Evolutionary conservation across 2,329 filamentous ascomycete species (phyloP).

Genomic region (Onygena corvina): DNA sequence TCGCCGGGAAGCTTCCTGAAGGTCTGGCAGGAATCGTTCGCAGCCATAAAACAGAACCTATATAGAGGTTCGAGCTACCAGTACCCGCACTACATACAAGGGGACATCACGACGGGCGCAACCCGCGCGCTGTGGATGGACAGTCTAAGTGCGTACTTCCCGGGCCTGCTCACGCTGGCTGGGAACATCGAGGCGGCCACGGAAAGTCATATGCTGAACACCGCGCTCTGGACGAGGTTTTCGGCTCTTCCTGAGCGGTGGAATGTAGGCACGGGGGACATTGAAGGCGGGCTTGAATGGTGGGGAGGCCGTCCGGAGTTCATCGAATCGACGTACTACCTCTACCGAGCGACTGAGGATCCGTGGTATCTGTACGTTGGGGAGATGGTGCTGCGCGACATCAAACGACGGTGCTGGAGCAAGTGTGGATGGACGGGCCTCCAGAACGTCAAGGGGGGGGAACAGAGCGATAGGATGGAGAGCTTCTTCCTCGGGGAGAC

Average conservation of each 20-base stretch:
- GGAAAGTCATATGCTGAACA: conserved; percentile 78
- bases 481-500: conserved; percentile 98
- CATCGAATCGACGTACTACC: conserved; percentile 88
- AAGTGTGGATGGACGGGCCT: conserved; percentile 88
- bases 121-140: conserved; percentile 90
- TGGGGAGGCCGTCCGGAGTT: conserved; percentile 95
- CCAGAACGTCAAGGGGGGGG: conserved; percentile 67
- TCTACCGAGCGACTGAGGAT: conserved; percentile 87
- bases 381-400: conserved; percentile 86
- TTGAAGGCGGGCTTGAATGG: conserved; percentile 81
- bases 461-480: conserved; percentile 91
- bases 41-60: conserved; percentile 80
- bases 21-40: conserved; percentile 75
- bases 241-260: conserved; percentile 89
- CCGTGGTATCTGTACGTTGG: conserved; percentile 94
- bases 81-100: conserved; percentile 87
- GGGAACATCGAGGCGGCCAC: conserved; percentile 86
- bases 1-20: conserved; percentile 66
- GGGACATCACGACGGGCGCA: conserved; percentile 76
- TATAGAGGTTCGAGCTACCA: conserved; percentile 63
- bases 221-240: conserved; percentile 88
- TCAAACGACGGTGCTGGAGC: conserved; percentile 78
- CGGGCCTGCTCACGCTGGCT: conserved; percentile 71
- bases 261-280: conserved; percentile 70
- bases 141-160: conserved; percentile 89